Conservation (phyloP, 2,329 filamentous ascomycete species). For the Furcasterigmium sp. region DNA sequence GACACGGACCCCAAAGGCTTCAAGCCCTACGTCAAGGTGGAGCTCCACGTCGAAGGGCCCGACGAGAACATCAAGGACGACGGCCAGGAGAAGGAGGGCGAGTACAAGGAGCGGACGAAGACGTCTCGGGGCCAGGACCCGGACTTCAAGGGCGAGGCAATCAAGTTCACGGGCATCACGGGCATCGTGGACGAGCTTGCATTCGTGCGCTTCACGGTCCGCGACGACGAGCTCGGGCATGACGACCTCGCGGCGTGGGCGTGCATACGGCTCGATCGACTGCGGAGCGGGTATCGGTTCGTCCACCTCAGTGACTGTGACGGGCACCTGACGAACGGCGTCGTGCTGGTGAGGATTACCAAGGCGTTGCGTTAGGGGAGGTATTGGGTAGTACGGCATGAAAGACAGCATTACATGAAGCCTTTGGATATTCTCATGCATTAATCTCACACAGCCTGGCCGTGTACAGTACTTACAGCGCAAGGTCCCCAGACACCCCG, state of each 20-base stretch:
- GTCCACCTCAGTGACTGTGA: slow-evolving; percentile 68
- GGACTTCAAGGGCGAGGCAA: slow-evolving; percentile 54
- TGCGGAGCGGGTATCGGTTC: slow-evolving; percentile 71
- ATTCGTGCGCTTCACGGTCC: slow-evolving; percentile 78
- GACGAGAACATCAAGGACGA: slow-evolving; percentile 36
- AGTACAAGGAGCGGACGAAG: slow-evolving; percentile 55
- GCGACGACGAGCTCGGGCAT: slow-evolving; percentile 75
- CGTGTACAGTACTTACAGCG: no score
- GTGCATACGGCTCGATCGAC: slow-evolving; percentile 77
- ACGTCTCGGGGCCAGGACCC: slow-evolving; percentile 53
- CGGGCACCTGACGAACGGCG: slow-evolving; percentile 60
- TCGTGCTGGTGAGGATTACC: slow-evolving; percentile 67
- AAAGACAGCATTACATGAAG: no score
- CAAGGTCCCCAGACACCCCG: no score
- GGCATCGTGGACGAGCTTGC: slow-evolving; percentile 63
- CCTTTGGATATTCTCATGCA: no score
- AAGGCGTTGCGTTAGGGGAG: slow-evolving; percentile 45
- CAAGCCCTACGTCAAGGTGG: slow-evolving; percentile 76
- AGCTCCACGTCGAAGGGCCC: slow-evolving; percentile 74
- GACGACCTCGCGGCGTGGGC: slow-evolving; percentile 85
- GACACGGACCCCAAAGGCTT: slow-evolving; percentile 52
- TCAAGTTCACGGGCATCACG: slow-evolving; percentile 50
- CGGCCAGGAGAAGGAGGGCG: slow-evolving; percentile 32
- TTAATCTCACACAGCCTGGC: no score
- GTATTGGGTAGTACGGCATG: no score